A percentile compares a stretch with the other conserved stretches of the same genome.
Conservation (phyloP, 75 land plant genomes). For the Selaginella moellendorffii region DNA sequence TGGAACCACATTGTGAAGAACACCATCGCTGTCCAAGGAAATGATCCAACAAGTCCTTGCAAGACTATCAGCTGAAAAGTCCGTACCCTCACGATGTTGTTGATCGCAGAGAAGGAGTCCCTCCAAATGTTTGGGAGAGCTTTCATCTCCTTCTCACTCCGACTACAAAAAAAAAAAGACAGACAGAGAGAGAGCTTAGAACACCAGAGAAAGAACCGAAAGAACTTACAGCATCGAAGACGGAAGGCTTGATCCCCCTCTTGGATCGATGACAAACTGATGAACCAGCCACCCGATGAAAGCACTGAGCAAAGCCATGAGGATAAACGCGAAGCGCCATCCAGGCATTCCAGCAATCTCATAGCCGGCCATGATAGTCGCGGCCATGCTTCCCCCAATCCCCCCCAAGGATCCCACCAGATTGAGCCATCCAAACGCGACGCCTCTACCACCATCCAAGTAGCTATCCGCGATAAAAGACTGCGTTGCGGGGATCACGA, state of each 20-base stretch:
- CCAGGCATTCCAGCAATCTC: constrained; percentile 47
- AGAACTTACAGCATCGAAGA: too few species aligned
- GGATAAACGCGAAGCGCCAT: constrained; percentile 79
- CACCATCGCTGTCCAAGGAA: constrained; percentile 99
- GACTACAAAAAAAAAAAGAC: neutral
- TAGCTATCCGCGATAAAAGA: constrained; percentile 94
- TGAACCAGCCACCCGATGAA: constrained; percentile 68
- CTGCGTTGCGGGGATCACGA: constrained; percentile 91
- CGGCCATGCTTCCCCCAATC: constrained; percentile 78
- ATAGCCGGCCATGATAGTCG: constrained; percentile 83
- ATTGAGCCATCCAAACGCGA: constrained; percentile 78
- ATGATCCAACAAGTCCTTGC: constrained; percentile 93
- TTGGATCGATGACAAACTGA: constrained; percentile 68
- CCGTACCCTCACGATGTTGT: constrained; percentile 52
- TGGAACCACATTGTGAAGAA: constrained; percentile 99
- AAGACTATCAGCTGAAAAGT: constrained; percentile 89
- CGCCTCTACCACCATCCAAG: constrained; percentile 55
- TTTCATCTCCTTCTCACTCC: neutral
- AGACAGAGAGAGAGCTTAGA: neutral
- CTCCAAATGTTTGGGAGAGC: constrained; percentile 34
- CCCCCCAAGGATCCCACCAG: constrained; percentile 79
- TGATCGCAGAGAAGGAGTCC: constrained; percentile 68
- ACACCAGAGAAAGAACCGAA: neutral
- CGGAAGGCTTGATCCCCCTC: constrained; percentile 15
- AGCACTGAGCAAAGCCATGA: constrained; percentile 63